Conservation (phyloP, 805 yeast species). For the Clavispora asparagi region DNA sequence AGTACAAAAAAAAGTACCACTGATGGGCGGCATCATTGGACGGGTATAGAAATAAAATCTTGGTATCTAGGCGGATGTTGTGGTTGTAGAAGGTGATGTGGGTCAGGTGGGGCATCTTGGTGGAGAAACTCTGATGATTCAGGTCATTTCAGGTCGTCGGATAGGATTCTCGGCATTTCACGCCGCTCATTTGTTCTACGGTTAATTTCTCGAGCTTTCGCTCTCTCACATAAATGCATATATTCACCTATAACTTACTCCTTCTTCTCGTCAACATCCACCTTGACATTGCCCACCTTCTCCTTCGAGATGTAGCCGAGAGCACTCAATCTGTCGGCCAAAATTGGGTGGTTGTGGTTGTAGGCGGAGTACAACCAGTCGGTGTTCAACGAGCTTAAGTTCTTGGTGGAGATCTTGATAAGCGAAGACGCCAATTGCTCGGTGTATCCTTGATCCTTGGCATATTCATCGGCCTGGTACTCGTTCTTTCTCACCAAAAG, state of each 20-base stretch:
- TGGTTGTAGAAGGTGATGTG: no score
- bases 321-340: constrained; percentile 83
- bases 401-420: constrained; percentile 71
- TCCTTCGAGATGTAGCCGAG: constrained; percentile 47
- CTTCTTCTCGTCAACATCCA: constrained; percentile 8
- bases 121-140: no score
- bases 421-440: constrained; percentile 65
- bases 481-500: constrained; percentile 79
- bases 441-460: constrained; percentile 68
- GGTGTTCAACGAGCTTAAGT: constrained; percentile 80
- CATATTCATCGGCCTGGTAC: constrained; percentile 89
- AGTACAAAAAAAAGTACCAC: constrained; percentile 19
- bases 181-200: no score
- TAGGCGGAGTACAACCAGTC: constrained; percentile 87
- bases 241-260: background rate
- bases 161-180: no score
- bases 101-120: no score
- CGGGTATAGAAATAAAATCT: background rate
- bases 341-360: constrained; percentile 86
- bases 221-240: background rate
- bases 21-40: background rate
- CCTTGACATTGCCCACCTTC: constrained; percentile 25
- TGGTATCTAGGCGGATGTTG: background rate
- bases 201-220: no score
- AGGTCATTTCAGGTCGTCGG: no score